Evolutionary conservation across 1,139 yeast species (phyloP), one percentile per base, ranked within the genome.

Genomic region (Taphrina populina): DNA sequence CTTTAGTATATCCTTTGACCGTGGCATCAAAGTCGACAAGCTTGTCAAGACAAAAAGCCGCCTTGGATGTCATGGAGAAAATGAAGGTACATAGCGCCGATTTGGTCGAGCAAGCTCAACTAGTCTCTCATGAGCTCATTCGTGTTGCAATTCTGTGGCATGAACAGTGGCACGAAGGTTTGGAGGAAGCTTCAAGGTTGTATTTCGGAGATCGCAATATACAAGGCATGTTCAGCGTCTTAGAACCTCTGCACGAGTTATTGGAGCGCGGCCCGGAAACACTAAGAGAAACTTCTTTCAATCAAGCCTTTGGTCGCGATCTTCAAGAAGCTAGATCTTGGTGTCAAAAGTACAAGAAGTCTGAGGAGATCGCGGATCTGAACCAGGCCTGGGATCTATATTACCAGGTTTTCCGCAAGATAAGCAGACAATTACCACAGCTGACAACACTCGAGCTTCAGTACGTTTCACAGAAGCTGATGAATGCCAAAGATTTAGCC

Each of bases 351-450:
- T 94, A 80, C 70, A 83, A 88, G 66, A 76, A 88, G 40, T 85
- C 95, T 0, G 84, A 83, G 59, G 98, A 94, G 66, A 78, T 84
- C 44, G 84, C 95, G 23, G 90, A 88, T 64, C 73, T 94, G 68
- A 90, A 90, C 65, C 97, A 90, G 69, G 97, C 97, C 0, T 92
- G 98, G 98, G 97, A 92, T 69, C 83, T 90, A 23, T 92, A 92
- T 67, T 90, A 90, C 68, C 85, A 85, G 63, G 96, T 92, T 23
- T 92, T 92, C 79, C 79, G 96, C 63, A 80, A 95, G 60, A 88
- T 94, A 58, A 82, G 88, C 61, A 79, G 95, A 60, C 96, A 88
- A 68, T 72, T 94, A 43, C 95, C 95, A 1, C 95, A 87, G 66
- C 72, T 90, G 44, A 88, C 85, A 60, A 82, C 88, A 24, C 75